Conservation (phyloP, 2,329 filamentous ascomycete species). For the Ophiostoma ips region DNA sequence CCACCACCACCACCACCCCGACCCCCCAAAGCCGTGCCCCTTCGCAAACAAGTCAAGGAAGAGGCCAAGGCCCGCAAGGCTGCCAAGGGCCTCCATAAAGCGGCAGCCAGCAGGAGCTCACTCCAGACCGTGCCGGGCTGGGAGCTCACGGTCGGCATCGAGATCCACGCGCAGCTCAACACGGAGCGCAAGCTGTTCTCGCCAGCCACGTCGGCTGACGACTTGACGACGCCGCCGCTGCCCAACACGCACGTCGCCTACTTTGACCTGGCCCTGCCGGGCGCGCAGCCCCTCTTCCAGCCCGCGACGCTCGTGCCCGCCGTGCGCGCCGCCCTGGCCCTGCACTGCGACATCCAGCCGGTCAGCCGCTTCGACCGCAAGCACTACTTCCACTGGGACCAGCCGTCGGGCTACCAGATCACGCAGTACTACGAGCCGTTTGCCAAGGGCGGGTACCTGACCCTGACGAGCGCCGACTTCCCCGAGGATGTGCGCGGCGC, state of each 20-base stretch:
- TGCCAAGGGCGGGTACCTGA: conserved; percentile 57
- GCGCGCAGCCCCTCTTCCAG: conserved; percentile 79
- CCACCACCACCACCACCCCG: background rate
- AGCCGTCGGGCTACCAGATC: conserved; percentile 92
- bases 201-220: conserved; percentile 28
- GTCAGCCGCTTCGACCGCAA: conserved; percentile 85
- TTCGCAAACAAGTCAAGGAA: conserved; percentile 61
- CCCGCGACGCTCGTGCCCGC: conserved; percentile 72
- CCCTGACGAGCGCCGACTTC: conserved; percentile 35
- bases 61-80: conserved; percentile 40
- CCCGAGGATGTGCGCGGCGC: conserved; percentile 69
- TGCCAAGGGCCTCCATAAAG: conserved; percentile 3
- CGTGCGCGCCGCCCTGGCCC: conserved; percentile 72
- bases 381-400: conserved; percentile 98
- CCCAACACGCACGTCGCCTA: conserved; percentile 80
- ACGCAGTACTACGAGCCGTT: conserved; percentile 82
- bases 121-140: conserved; percentile 51
- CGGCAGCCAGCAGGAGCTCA: conserved; percentile 13
- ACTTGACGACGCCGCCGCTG: conserved; percentile 31
- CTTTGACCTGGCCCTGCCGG: conserved; percentile 83
- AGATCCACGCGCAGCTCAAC: conserved; percentile 94
- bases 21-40: conserved; percentile 26
- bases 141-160: conserved; percentile 91
- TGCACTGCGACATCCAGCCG: conserved; percentile 64
- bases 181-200: conserved; percentile 85